A percentile compares a stretch with the other conserved stretches of the same genome.
Conservation (phyloP, 768 basidiomycete genomes). For the Termitomyces sp. region DNA sequence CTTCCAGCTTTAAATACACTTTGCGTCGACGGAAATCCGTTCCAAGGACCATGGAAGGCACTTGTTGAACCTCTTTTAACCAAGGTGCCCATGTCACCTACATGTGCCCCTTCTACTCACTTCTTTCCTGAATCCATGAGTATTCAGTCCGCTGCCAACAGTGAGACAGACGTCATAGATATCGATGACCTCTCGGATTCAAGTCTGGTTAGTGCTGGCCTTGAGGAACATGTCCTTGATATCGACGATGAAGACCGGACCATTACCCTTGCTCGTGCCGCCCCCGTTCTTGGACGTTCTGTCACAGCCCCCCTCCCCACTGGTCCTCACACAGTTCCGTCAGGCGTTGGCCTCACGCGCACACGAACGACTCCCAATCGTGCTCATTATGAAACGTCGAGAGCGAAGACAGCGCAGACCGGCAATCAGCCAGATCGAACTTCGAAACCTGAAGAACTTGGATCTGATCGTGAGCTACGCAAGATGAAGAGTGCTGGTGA, state of each 20-base stretch:
- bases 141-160: constrained; percentile 30
- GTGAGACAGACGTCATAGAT: constrained; percentile 42
- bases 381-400: constrained; percentile 39
- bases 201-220: constrained; percentile 38
- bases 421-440: constrained; percentile 16
- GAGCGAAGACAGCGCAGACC: constrained; percentile 23
- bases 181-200: constrained; percentile 56
- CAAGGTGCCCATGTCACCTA: constrained; percentile 51
- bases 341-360: constrained; percentile 48
- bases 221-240: constrained; percentile 22
- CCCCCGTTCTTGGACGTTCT: constrained; percentile 46
- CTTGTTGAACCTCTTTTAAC: constrained; percentile 81
- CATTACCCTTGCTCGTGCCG: constrained; percentile 54
- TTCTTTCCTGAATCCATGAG: constrained; percentile 47
- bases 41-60: constrained; percentile 89
- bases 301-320: constrained; percentile 41
- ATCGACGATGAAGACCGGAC: constrained; percentile 71
- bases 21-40: constrained; percentile 93
- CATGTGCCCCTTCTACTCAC: constrained; percentile 63
- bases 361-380: constrained; percentile 76
- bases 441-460: constrained; percentile 30
- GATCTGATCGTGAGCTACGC: constrained; percentile 57
- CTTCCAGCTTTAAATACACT: constrained; percentile 81
- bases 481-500: constrained; percentile 89
- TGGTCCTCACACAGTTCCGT: constrained; percentile 16